A percentile compares a stretch with the other conserved stretches of the same genome.
phyloP scores from a whole-genome alignment of 163 green algal genomes.

The Trebouxia gelatinosa region DNA sequence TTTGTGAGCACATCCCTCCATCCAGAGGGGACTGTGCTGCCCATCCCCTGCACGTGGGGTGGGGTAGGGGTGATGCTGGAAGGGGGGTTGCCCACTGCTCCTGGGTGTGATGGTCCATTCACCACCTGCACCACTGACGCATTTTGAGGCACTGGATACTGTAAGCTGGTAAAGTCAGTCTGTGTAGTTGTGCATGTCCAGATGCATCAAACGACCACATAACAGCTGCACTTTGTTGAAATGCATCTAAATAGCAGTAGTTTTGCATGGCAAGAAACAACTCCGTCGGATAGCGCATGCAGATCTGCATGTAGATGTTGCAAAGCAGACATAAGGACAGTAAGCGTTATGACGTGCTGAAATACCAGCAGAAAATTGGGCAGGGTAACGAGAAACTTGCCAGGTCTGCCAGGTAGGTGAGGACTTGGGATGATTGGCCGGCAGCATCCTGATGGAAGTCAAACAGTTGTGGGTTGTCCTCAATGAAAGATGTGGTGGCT shows the following conservation, averaged over 20 bases:
- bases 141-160: too few relatives aligned
- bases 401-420: conserved; percentile 79
- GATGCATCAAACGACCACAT: too few relatives aligned
- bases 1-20: conserved; percentile 77
- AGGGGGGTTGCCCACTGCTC: conserved; percentile 71
- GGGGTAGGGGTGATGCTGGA: conserved; percentile 50
- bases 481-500: conserved; percentile 91
- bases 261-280: too few relatives aligned
- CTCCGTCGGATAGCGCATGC: not conserved
- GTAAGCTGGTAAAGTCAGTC: too few relatives aligned
- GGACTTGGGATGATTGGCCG: conserved; percentile 61
- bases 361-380: too few relatives aligned
- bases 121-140: conserved; percentile 76
- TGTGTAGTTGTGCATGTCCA: too few relatives aligned
- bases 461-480: conserved; percentile 81
- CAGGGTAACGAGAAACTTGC: too few relatives aligned
- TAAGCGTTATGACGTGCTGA: too few relatives aligned
- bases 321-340: too few relatives aligned
- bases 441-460: conserved; percentile 28
- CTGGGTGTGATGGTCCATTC: conserved; percentile 87
- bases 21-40: conserved; percentile 42
- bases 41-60: conserved; percentile 42
- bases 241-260: too few relatives aligned
- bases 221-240: too few relatives aligned
- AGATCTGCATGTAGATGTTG: not conserved